These are phyloP conservation scores for Teunomyces lycoperdinae DNA, from an alignment of 805 yeast species.

Conservation along the genomic window DNA sequence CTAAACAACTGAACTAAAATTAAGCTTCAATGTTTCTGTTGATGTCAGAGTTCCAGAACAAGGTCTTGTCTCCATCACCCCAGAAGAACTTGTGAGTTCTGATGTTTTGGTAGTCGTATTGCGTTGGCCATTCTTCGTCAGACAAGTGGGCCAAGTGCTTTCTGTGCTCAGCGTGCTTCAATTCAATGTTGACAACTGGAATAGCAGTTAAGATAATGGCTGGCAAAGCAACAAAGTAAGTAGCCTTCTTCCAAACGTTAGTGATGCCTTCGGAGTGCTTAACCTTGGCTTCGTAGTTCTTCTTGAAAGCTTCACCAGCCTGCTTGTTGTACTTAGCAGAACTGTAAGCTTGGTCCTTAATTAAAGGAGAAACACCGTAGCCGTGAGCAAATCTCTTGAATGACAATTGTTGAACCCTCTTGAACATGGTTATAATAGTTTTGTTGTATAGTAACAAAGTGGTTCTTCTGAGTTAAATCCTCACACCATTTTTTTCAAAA, in stretches of 20 bases:
- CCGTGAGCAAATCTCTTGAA: conserved; percentile 42
- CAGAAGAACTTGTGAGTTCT: conserved; percentile 90
- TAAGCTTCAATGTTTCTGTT: conserved; percentile 73
- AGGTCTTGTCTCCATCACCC: conserved; percentile 98
- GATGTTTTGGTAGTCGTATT: conserved; percentile 87
- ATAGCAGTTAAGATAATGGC: conserved; percentile 71
- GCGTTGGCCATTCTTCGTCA: conserved; percentile 91
- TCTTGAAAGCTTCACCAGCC: conserved; percentile 70
- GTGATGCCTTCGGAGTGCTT: conserved; percentile 82
- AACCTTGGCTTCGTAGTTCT: conserved; percentile 58
- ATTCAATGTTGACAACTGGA: conserved; percentile 79
- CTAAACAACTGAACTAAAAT: background rate
- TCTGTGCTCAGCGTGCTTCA: conserved; percentile 89
- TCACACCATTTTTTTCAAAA: conserved; percentile 6
- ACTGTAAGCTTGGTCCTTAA: conserved; percentile 40
- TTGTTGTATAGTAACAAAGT: conserved; percentile 4
- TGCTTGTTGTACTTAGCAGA: conserved; percentile 43
- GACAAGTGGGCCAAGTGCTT: conserved; percentile 67
- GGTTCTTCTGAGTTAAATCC: conserved; percentile 4
- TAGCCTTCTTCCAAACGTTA: conserved; percentile 79
- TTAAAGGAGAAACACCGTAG: conserved; percentile 38
- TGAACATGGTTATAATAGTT: conserved; percentile 29
- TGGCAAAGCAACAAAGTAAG: conserved; percentile 79
- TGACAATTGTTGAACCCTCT: conserved; percentile 32
- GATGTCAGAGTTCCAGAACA: conserved; percentile 91